Evolutionary conservation across 2,329 filamentous ascomycete genomes (phyloP).

Genomic region (Aspergillus pseudoglaucus): DNA sequence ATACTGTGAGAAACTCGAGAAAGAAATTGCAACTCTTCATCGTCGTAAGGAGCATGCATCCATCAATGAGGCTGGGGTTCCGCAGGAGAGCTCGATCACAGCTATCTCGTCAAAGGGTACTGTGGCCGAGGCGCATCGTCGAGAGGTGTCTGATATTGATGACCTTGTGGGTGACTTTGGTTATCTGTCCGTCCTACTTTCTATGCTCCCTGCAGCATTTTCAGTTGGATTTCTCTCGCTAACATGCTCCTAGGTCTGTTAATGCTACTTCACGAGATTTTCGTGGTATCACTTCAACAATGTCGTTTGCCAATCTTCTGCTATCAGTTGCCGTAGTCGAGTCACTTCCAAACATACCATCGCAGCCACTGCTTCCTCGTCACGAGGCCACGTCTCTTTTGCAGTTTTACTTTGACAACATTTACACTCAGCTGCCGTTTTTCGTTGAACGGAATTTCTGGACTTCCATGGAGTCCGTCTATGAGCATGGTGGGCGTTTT

Average conservation of each 20-base stretch:
- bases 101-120: conserved; percentile 22
- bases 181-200: conserved; percentile 59
- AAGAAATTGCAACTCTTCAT: conserved; percentile 53
- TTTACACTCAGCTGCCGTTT: conserved; percentile 73
- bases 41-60: conserved; percentile 24
- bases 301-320: conserved; percentile 86
- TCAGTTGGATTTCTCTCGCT: conserved; percentile 6
- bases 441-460: conserved; percentile 76
- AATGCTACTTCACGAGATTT: conserved; percentile 94
- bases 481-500: conserved; percentile 60
- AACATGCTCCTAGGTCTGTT: conserved; percentile 58
- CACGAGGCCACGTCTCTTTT: conserved; percentile 63
- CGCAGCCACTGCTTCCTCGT: conserved; percentile 63
- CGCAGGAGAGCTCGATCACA: conserved; percentile 32
- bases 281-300: conserved; percentile 76
- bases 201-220: background rate
- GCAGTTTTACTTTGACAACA: conserved; percentile 76
- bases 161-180: conserved; percentile 91
- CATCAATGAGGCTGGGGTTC: conserved; percentile 18
- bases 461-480: conserved; percentile 72
- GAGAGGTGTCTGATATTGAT: conserved; percentile 81
- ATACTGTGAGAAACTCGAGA: conserved; percentile 80
- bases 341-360: conserved; percentile 55
- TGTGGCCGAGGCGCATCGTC: conserved; percentile 39
- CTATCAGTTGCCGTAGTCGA: conserved; percentile 75